Evolutionary conservation across 441 rosid genomes (phyloP), one percentile per base, ranked within the genome.

Genomic region (Aquilaria agallochum): DNA sequence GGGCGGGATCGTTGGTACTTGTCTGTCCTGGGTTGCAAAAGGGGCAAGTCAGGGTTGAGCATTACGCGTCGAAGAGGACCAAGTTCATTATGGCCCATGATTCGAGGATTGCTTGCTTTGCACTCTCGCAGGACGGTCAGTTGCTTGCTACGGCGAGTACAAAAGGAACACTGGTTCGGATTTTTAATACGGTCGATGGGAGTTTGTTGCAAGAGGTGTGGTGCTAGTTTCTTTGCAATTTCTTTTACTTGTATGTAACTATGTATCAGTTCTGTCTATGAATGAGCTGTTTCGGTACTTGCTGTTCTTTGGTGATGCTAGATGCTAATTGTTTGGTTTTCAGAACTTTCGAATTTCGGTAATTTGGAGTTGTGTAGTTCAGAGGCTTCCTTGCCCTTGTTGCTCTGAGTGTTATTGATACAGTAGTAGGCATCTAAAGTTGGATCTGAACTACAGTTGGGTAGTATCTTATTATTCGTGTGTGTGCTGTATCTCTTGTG

Each of bases 11-110:
- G 20, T 74, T 87, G 74, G 96, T 89, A 4, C 71, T 94, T 75
- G 97, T 87, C 2, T 94, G 96, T 30, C 97, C 96, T 0, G 98
- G 98, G 11, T 68, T 91, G 81, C 96, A 87, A 75, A 94, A 91
- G 75, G 98, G 98, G 0, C 97, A 90, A 69, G 94, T 94, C 66
- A 75, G 97, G 71, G 88, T 87, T 13, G 98, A 94, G 76, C 98
- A 89, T 62, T 90, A 91, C 36, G 93, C 88, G 0, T 81, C 95
- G 2, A 91, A 86, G 66, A 79, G 97, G 69, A 90, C 98, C 4
- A 90, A 94, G 71, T 94, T 91, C 55, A 67, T 94, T 42, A 85
- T 83, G 94, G 97, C 98, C 30, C 98, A 94, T 64, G 97, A 89
- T 75, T 94, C 97, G 1, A 76, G 96, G 77, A 90, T 89, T 36